phyloP scores from a whole-genome alignment of 371 early-diverging fungal species.

The Mucor plumbeus region DNA sequence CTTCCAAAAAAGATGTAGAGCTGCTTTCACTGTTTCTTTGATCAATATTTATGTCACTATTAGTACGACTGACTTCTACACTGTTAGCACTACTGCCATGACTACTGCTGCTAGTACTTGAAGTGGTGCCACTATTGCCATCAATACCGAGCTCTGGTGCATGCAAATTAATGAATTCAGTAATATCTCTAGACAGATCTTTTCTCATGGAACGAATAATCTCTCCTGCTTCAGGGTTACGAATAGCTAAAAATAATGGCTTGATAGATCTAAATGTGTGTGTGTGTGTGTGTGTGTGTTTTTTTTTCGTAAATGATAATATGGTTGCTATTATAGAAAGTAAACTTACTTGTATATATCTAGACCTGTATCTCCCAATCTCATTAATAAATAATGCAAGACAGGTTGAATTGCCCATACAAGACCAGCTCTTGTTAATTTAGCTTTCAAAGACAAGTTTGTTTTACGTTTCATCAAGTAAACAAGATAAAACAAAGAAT shows the following conservation, averaged over 20 bases:
- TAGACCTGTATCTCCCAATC: constrained; percentile 84
- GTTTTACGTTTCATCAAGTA: constrained; percentile 50
- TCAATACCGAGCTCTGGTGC: constrained; percentile 27
- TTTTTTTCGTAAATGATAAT: neutral
- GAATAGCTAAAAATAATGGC: constrained; percentile 81
- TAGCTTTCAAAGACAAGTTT: constrained; percentile 23
- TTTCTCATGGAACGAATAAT: constrained; percentile 39
- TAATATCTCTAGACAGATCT: constrained; percentile 41
- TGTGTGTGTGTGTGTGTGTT: too few relatives aligned
- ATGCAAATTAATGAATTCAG: constrained; percentile 24
- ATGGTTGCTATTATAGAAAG: neutral
- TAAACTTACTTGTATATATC: constrained; percentile 76
- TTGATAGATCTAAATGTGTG: constrained; percentile 72
- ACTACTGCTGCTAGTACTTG: neutral
- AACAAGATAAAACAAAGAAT: constrained; percentile 58
- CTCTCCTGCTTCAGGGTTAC: constrained; percentile 49
- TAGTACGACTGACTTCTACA: neutral
- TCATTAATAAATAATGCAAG: constrained; percentile 80
- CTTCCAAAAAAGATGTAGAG: constrained; percentile 5
- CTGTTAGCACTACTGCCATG: neutral
- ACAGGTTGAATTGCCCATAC: constrained; percentile 68
- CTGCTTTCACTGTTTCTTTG: neutral
- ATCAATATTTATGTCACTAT: neutral
- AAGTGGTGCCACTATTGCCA: neutral
- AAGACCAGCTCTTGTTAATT: constrained; percentile 43